A percentile compares a stretch with the other conserved stretches of the same genome.
These are phyloP conservation scores for Escallonia rubra DNA, from an alignment of 129 eudicot species.

Conservation along the genomic window DNA sequence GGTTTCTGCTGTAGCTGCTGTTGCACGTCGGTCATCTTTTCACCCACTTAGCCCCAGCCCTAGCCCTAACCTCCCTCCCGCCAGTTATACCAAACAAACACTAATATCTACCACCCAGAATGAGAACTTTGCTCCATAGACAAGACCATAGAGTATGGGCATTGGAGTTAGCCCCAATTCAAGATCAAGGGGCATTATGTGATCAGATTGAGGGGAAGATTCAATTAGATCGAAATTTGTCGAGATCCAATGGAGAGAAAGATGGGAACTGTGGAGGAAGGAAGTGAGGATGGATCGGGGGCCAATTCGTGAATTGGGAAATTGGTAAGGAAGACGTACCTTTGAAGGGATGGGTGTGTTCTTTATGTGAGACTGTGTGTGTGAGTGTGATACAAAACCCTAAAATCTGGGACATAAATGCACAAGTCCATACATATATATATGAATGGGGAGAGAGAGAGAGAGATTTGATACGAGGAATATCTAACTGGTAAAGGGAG, in stretches of 20 bases:
- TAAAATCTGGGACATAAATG: neutral
- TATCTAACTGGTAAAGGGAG: neutral
- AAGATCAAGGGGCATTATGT: neutral
- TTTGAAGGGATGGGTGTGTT: constrained; percentile 8
- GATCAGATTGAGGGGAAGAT: neutral
- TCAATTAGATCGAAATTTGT: constrained; percentile 34
- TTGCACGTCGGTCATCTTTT: constrained; percentile 59
- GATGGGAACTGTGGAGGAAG: constrained; percentile 1
- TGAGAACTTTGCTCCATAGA: constrained; percentile 7
- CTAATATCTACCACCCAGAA: constrained; percentile 14
- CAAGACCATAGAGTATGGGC: neutral
- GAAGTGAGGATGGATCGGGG: neutral
- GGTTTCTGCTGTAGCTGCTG: constrained; percentile 79
- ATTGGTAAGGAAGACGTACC: constrained; percentile 29
- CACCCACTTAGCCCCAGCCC: constrained; percentile 21
- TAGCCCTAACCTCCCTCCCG: constrained; percentile 9
- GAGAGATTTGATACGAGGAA: neutral
- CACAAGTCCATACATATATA: neutral
- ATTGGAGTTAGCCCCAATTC: constrained; percentile 10
- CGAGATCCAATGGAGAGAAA: neutral
- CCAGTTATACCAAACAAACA: constrained; percentile 21
- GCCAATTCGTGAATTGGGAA: neutral
- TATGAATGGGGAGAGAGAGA: neutral
- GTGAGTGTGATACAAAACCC: constrained; percentile 17
- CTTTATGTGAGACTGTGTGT: neutral